Base-by-base conservation (phyloP, 2,329 filamentous ascomycete genomes). In the Colletotrichum coccodes region DNA sequence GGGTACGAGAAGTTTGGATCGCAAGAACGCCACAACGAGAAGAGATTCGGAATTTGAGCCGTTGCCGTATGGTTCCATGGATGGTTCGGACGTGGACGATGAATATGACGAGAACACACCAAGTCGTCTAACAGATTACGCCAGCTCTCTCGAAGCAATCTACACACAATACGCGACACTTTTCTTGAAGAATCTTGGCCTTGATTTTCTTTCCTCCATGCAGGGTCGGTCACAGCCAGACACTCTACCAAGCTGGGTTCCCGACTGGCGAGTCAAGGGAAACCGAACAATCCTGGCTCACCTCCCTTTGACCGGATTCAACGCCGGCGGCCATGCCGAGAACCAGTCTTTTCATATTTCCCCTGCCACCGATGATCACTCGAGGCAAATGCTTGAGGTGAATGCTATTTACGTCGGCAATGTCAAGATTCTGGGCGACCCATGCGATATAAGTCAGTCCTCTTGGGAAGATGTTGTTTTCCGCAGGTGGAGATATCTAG, bases 161-260 rank as follows among this genome's bases (percentile, higher is more conserved):
- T 64, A 64, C n/a, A 50, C 44, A 1, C 32, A 36, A 7, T 64
- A 58, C 36, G 61, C 61, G 28, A 50, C 12, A 8, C n/a, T 50
- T 12, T 44, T 64, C 18, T n/a, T 59, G 18, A 26, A 58, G 3
- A 16, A 57, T 14, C 12, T 40, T 6, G 61, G 61, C 1, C 14
- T 64, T 8, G 61, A 64, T 26, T 44, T 64, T 21, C 53, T 64
- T 18, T 64, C 61, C 12, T 12, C 53, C 1, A 32, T 64, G 23
- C 61, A 59, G 21, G 60, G 60, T 7, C 49, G 50, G 18, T 5
- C 38, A 3, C 16, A 28, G 6, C 4, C 23, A 6, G 16, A 21
- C 4, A 18, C 4, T 11, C 9, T 59, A 16, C 53, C 61, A 1
- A 64, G 44, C 52, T 64, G 61, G 61, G 53, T 59, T 3, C 53